These are phyloP conservation scores for Acacia acuminata DNA, from an alignment of 306 rosid genomes.

Conservation along the genomic window DNA sequence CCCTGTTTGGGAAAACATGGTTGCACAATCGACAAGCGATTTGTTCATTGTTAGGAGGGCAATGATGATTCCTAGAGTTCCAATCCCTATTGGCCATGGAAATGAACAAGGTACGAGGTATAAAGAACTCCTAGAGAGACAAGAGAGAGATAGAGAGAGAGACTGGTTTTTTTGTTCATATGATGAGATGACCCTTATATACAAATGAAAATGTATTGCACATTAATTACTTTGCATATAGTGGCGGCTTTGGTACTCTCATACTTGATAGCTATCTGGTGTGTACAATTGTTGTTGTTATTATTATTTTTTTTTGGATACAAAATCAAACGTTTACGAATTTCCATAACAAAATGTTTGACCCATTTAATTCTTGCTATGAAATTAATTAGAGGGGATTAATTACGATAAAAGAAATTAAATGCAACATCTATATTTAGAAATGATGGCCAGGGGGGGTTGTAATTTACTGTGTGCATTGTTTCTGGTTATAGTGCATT, in stretches of 20 bases:
- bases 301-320: background rate
- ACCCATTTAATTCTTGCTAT: slow-evolving; percentile 26
- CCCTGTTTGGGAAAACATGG: slow-evolving; percentile 36
- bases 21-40: slow-evolving; percentile 60
- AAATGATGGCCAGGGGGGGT: background rate
- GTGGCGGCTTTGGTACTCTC: background rate
- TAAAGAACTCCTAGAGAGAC: background rate
- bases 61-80: background rate
- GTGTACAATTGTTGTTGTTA: too few species aligned
- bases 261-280: background rate
- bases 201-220: background rate
- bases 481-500: background rate
- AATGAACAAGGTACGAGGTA: background rate
- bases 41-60: background rate
- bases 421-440: slow-evolving; percentile 16
- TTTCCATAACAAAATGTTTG: slow-evolving; percentile 8
- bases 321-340: background rate
- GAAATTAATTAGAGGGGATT: background rate
- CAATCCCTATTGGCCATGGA: slow-evolving; percentile 30
- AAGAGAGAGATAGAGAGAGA: background rate
- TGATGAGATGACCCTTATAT: background rate
- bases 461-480: background rate
- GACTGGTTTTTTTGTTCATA: background rate
- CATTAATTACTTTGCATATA: slow-evolving; percentile 21
- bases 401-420: slow-evolving; percentile 10